Conservation (phyloP, 371 early-diverging fungal genomes). For the Syncephalastrum racemosum region DNA sequence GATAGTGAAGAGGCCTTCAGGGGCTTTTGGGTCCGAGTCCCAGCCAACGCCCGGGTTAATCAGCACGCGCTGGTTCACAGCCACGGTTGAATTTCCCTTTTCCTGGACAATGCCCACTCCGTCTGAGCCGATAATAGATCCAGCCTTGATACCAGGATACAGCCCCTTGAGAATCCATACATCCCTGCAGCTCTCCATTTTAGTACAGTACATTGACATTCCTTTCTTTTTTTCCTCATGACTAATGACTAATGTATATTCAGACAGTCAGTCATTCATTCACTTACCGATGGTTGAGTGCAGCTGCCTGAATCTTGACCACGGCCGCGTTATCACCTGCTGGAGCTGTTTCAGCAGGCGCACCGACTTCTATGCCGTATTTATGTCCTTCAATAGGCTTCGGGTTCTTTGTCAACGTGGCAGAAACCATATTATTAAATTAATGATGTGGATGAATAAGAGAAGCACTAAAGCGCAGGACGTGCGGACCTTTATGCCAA, state of each 20-base stretch:
- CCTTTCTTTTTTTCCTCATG: background rate
- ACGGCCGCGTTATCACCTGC: slow-evolving; percentile 37
- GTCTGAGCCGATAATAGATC: slow-evolving; percentile 62
- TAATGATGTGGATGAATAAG: background rate
- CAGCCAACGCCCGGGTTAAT: slow-evolving; percentile 61
- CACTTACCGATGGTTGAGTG: slow-evolving; percentile 66
- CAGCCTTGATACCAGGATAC: slow-evolving; percentile 41
- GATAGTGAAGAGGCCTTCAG: slow-evolving; percentile 60
- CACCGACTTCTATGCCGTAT: slow-evolving; percentile 25
- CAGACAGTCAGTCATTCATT: slow-evolving; percentile 1
- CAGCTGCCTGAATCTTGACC: slow-evolving; percentile 62
- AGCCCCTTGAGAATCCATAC: slow-evolving; percentile 63
- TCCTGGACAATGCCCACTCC: slow-evolving; percentile 53
- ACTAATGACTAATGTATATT: background rate
- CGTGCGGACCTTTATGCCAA: too few relatives aligned
- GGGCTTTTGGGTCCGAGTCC: slow-evolving; percentile 56
- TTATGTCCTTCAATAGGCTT: slow-evolving; percentile 11
- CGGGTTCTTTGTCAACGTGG: slow-evolving; percentile 13
- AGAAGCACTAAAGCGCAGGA: background rate
- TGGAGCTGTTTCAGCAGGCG: slow-evolving; percentile 5
- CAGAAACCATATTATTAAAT: slow-evolving; percentile 12
- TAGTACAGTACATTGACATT: slow-evolving; percentile 2
- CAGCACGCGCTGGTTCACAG: slow-evolving; percentile 47
- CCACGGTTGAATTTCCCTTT: slow-evolving; percentile 5
- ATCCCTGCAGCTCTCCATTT: slow-evolving; percentile 28